These are phyloP conservation scores for Trichoderma atroviride DNA, from an alignment of 2,329 filamentous ascomycete genomes.

Conservation along the genomic window DNA sequence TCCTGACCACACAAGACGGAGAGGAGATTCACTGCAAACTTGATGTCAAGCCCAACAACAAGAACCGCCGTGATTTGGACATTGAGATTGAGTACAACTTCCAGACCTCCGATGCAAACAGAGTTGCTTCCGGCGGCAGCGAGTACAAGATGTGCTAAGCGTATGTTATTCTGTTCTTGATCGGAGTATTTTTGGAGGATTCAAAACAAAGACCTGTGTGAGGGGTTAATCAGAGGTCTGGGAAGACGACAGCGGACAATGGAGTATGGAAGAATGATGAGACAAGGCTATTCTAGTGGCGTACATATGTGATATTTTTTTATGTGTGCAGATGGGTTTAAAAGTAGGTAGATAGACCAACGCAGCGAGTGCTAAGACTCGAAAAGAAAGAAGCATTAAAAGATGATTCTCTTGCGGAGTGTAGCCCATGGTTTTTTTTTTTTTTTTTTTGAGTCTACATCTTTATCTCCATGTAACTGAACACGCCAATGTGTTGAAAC, in stretches of 20 bases:
- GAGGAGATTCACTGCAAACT: conserved; percentile 77
- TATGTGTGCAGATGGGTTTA: conserved; percentile 14
- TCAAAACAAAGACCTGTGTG: background rate
- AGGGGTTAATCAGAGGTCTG: background rate
- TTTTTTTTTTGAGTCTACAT: background rate
- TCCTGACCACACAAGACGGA: conserved; percentile 85
- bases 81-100: conserved; percentile 84
- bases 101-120: conserved; percentile 71
- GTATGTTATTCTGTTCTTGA: background rate
- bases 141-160: conserved; percentile 77
- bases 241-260: background rate
- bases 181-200: background rate
- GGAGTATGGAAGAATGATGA: background rate
- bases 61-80: conserved; percentile 94
- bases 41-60: conserved; percentile 83
- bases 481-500: background rate
- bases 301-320: conserved; percentile 25
- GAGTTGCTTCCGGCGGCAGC: conserved; percentile 69
- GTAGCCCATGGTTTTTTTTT: background rate
- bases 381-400: conserved; percentile 4
- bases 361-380: conserved; percentile 11
- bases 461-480: background rate
- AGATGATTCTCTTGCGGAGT: background rate
- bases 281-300: conserved; percentile 17
- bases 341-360: conserved; percentile 24